Conservation (phyloP, 2,329 filamentous ascomycete species). For the Sphaerulina musiva region DNA sequence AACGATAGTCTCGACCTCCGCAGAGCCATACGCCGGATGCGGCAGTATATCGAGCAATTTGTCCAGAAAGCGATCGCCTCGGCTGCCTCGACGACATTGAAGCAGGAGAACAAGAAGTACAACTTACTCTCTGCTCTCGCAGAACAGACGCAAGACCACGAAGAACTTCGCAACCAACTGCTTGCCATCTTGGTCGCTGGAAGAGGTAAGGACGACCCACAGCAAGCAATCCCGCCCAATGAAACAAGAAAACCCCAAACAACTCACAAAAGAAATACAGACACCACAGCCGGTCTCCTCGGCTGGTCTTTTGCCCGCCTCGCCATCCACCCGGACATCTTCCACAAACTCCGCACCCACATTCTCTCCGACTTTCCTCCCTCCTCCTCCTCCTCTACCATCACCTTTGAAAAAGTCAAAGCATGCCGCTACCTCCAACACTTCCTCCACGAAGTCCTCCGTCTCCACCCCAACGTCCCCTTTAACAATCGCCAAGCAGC, state of each 20-base stretch:
- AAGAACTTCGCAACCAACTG: slow-evolving; percentile 28
- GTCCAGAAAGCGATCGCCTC: slow-evolving; percentile 33
- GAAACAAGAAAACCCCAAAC: no score
- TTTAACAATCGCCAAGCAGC: slow-evolving; percentile 47
- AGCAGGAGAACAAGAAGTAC: slow-evolving; percentile 15
- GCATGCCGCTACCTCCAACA: slow-evolving; percentile 40
- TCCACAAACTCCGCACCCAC: slow-evolving; percentile 25
- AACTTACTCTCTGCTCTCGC: slow-evolving; percentile 25
- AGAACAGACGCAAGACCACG: slow-evolving; percentile 24
- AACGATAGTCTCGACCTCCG: slow-evolving; percentile 38
- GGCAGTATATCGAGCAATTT: slow-evolving; percentile 47
- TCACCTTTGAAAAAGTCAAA: slow-evolving; percentile 25
- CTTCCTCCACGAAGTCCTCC: slow-evolving; percentile 58
- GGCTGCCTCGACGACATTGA: slow-evolving; percentile 14
- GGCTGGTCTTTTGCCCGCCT: slow-evolving; percentile 39
- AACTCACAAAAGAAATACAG: slow-evolving; percentile 35
- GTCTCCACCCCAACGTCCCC: slow-evolving; percentile 51
- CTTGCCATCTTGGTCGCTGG: slow-evolving; percentile 46
- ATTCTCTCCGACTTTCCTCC: slow-evolving; percentile 20
- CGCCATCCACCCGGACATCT: slow-evolving; percentile 29
- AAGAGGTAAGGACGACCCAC: neutral
- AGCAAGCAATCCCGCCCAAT: neutral
- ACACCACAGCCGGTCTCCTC: slow-evolving; percentile 51
- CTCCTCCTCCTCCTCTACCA: neutral
- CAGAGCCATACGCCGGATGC: slow-evolving; percentile 38